Evolutionary conservation across 139 green algal species (phyloP), one percentile per base, ranked within the genome.

Genomic region (Auxenochlorella pyrenoidosa): DNA sequence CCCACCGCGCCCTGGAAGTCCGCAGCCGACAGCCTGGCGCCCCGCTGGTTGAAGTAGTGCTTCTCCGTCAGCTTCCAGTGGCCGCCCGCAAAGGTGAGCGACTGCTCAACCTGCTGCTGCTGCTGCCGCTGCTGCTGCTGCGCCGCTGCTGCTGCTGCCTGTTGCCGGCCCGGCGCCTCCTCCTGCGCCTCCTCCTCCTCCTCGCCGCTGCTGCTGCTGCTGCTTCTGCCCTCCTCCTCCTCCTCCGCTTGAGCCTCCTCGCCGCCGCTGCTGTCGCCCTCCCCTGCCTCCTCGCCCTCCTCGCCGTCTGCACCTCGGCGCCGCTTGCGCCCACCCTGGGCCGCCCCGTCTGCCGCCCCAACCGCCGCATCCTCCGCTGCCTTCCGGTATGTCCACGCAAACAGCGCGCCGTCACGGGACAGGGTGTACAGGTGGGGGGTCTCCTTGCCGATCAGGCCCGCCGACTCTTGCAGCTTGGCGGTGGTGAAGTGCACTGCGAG

Each of bases 321-420:
- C 36, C 79, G 79, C 79, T 84, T 84, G 51, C 77, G 79, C 63
- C 22, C 34, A 8, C 54, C 40, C 34, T n/a, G 28, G 3, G 51
- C 51, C 75, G 79, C 63, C 59, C 32, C 63, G 41, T 36, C 90
- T 44, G 76, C 79, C 6, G 47, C 68, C 3, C 30, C 63, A 16
- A 60, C 47, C 3, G 34, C 32, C 6, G 79, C 47, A 34, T 65
- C 54, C 54, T 89, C 90, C 41, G 86, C 90, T 6, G 72, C 65
- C 38, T 88, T 89, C 47, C 75, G n/a, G 79, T 95, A 97, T 32
- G 81, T 87, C 96, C 97, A 99, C 22, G 82, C 86, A 89, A 96
- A 95, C 75, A 99, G 90, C 1, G 96, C 96, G 30, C 97, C 97
- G 89, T 99, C 97, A 0, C 88, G 88, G 0, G 94, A 95, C 0